Evolutionary conservation across 768 basidiomycete genomes (phyloP).

Genomic region (Mycena sanguinolenta): DNA sequence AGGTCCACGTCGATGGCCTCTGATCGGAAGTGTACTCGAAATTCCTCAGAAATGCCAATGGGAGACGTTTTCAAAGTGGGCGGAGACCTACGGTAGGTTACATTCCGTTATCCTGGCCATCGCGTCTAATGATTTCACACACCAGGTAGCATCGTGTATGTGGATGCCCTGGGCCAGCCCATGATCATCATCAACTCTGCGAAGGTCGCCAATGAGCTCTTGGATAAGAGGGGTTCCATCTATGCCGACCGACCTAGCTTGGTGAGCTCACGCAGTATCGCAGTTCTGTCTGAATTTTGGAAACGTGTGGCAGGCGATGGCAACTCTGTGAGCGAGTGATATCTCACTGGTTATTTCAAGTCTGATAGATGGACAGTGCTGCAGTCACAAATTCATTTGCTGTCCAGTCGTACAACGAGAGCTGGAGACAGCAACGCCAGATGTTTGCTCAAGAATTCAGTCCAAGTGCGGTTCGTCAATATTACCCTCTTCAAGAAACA

Average conservation of each 20-base stretch:
- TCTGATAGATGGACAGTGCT: not conserved
- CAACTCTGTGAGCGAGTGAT: not conserved
- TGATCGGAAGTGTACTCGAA: not conserved
- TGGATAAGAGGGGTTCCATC: too few relatives aligned
- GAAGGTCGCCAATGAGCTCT: not conserved
- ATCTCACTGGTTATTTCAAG: not conserved
- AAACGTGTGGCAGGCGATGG: not conserved
- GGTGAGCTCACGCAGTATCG: too few relatives aligned
- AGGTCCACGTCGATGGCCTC: not conserved
- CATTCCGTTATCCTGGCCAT: not conserved
- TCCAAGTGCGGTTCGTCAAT: too few relatives aligned
- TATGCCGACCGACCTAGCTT: too few relatives aligned
- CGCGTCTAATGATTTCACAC: not conserved
- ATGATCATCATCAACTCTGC: not conserved
- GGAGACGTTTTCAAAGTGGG: not conserved
- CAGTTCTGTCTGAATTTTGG: too few relatives aligned
- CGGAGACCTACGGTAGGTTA: not conserved
- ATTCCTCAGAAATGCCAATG: too few relatives aligned
- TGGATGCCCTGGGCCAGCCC: not conserved
- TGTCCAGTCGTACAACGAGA: too few relatives aligned
- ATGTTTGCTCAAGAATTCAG: too few relatives aligned
- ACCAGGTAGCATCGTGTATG: not conserved
- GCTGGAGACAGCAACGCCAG: too few relatives aligned
- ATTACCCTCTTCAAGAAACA: too few relatives aligned
- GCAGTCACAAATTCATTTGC: conserved; percentile 52